A percentile compares a stretch with the other conserved stretches of the same genome.
Conservation (phyloP, 768 basidiomycete species). For the Leccinum variicolor region DNA sequence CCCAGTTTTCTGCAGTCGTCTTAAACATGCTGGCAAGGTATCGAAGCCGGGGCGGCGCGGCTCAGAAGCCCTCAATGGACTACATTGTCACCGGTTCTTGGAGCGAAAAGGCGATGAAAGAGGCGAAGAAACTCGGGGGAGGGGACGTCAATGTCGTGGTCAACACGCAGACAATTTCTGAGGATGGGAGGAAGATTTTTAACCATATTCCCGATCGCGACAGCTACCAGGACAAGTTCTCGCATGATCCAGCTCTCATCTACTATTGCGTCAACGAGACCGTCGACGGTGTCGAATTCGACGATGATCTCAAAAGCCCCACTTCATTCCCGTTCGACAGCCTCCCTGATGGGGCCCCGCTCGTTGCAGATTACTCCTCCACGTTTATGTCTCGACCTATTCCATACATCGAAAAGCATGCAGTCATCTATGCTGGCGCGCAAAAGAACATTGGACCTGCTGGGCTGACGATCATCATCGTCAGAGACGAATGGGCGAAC, state of each 20-base stretch:
- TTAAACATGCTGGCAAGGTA: constrained; percentile 89
- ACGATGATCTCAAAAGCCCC: constrained; percentile 48
- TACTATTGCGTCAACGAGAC: constrained; percentile 99
- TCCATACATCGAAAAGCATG: constrained; percentile 82
- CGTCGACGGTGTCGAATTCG: constrained; percentile 90
- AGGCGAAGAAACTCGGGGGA: constrained; percentile 68
- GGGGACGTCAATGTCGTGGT: constrained; percentile 65
- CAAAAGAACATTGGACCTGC: constrained; percentile 98
- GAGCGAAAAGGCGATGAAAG: constrained; percentile 83
- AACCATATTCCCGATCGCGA: constrained; percentile 75
- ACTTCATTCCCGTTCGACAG: constrained; percentile 81
- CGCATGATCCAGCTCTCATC: constrained; percentile 78
- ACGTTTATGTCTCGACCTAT: constrained; percentile 97
- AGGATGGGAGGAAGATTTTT: constrained; percentile 61
- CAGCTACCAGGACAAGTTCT: constrained; percentile 64
- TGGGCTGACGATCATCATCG: constrained; percentile 89
- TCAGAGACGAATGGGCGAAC: constrained; percentile 83
- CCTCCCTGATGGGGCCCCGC: constrained; percentile 59
- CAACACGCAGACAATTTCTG: constrained; percentile 60
- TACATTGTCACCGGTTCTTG: constrained; percentile 93
- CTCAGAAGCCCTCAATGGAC: constrained; percentile 66
- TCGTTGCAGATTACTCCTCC: constrained; percentile 94
- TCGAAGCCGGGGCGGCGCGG: constrained; percentile 59
- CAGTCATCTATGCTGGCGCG: constrained; percentile 92
- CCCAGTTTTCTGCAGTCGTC: constrained; percentile 89